phyloP scores from a whole-genome alignment of 257 asterid species.

The Leptodermis oblonga region DNA sequence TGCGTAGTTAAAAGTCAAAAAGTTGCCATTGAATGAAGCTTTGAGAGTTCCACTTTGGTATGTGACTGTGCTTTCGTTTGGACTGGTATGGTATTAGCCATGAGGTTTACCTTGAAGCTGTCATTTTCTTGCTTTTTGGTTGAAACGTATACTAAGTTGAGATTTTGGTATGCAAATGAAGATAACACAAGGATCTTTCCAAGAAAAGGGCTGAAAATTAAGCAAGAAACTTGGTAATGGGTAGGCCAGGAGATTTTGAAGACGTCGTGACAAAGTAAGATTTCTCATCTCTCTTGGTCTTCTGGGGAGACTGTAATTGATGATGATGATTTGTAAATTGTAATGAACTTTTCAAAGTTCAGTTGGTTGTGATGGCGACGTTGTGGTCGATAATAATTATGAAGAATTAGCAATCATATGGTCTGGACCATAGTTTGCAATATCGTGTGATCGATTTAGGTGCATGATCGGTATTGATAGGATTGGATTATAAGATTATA shows the following conservation, averaged over 20 bases:
- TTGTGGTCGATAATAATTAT: conserved; percentile 1
- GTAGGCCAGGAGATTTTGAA: conserved; percentile 10
- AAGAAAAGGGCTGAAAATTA: not conserved
- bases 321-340: no score
- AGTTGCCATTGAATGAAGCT: not conserved
- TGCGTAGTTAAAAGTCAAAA: not conserved
- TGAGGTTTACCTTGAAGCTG: no score
- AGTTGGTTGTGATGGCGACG: conserved; percentile 14
- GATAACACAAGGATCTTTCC: conserved; percentile 8
- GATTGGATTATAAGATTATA: no score
- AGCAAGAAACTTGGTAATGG: not conserved
- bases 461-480: no score
- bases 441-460: no score
- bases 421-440: no score
- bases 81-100: no score
- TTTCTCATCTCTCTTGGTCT: no score
- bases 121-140: not conserved
- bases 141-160: conserved; percentile 1
- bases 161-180: conserved; percentile 7
- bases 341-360: conserved; percentile 9
- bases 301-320: conserved; percentile 5
- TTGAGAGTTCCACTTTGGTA: no score
- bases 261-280: conserved; percentile 13
- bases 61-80: not conserved
- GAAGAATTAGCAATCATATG: not conserved